Evolutionary conservation across 2,329 filamentous ascomycete genomes (phyloP), one percentile per base, ranked within the genome.

Genomic region (Microcyclospora tardicrescens): DNA sequence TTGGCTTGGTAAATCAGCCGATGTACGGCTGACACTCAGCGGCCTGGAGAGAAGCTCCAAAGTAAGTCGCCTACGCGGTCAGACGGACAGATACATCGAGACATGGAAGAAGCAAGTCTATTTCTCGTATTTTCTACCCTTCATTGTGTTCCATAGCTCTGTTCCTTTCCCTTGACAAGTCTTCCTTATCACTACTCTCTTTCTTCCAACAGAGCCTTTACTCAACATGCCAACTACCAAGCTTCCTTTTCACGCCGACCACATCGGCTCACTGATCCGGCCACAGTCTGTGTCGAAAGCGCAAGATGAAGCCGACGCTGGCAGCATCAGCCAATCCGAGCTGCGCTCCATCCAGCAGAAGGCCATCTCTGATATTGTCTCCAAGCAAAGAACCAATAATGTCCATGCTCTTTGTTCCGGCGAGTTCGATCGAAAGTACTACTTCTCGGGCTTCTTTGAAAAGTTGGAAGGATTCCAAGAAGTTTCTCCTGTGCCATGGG

Each of bases 221-320:
- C 30, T 10, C 35, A 46, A 38, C 12, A 51, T 51, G 50, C 42
- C 46, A 19, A 43, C 45, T 38, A 51, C 61, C 44, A 59, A 62
- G 43, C 72, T 75, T 32, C 79, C 76, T 36, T 84, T 81, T 61
- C 72, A 81, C 54, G 78, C 79, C 43, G 81, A 84, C 62, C 81
- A 84, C 49, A 71, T 83, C 46, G 81, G 81, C 37, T 84, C 79
- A 12, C 66, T 84, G 35, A 72, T 84, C 41, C 76, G 80, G 27
- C 79, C 80, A 1, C 59, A 73, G 37, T 61, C 70, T 37, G 69
- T 84, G 16, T 66, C 81, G 11, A 65, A 73, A 34, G 72, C 72
- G 35, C 68, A 80, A 59, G 63, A 68, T 47, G 57, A 71, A 55
- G 59, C 69, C 42, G 67, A 78, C 46, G 71, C 74, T 39, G 73